Conservation (phyloP, 2,329 filamentous ascomycete genomes). For the Alternaria sp. region DNA sequence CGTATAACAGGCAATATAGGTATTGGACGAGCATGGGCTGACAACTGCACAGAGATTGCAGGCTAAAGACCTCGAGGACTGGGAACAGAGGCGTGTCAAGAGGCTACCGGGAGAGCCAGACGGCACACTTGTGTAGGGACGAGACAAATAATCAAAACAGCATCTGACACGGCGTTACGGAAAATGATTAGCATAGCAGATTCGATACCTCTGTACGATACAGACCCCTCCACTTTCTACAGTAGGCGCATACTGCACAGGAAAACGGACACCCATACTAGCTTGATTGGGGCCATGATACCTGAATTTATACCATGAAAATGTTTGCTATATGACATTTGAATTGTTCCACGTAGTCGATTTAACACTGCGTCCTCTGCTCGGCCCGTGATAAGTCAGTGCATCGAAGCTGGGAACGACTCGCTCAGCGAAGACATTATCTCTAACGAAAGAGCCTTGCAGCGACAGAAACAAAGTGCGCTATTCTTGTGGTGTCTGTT, state of each 20-base stretch:
- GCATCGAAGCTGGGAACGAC: no score
- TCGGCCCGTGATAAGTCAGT: no score
- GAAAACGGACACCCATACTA: no score
- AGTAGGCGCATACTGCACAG: not conserved
- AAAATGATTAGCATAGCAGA: not conserved
- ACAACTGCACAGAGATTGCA: constrained; percentile 69
- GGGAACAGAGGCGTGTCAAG: constrained; percentile 96
- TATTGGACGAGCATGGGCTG: constrained; percentile 1
- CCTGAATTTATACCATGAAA: not conserved
- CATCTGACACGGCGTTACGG: constrained; percentile 11
- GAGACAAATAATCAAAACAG: not conserved
- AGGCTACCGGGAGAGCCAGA: constrained; percentile 89
- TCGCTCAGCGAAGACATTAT: no score
- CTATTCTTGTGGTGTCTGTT: not conserved
- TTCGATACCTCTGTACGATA: not conserved
- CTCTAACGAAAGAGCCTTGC: not conserved
- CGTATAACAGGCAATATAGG: constrained; percentile 48
- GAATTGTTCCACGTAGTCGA: not conserved
- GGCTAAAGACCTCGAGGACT: constrained; percentile 90
- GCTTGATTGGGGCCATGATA: not conserved
- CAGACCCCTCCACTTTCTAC: no score
- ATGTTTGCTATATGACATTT: no score
- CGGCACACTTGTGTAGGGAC: constrained; percentile 66
- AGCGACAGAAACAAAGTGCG: not conserved
- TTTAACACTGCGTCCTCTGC: not conserved